Evolutionary conservation across 805 yeast genomes (phyloP), one percentile per base, ranked within the genome.

Genomic region (Millerozyma miso): DNA sequence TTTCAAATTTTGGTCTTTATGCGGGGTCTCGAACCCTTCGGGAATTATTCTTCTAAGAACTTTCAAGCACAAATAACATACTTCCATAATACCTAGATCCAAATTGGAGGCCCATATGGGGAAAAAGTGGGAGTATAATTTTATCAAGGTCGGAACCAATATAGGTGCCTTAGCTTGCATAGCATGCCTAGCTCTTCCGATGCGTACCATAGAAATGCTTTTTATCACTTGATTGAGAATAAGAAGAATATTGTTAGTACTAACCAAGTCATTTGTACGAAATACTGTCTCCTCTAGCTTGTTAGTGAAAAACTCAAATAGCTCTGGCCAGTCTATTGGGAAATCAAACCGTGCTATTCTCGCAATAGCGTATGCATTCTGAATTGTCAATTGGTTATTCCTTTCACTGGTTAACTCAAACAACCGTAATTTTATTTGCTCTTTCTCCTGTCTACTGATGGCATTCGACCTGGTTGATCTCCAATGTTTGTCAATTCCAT

Each of bases 401-500:
- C 82, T 79, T 55, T 87, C 95, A 47, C 74, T 76, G 12, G 87
- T 57, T 36, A 80, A 57, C 20, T 73, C 68, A 50, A 88, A 85
- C 7, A 87, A 58, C 34, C 83, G 67, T 15, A 64, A 52, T 45
- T 81, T 73, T 37, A 89, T 88, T 38, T 74, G 77, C 0, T 47
- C 46, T 58, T 89, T 91, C 55, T 89, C 97, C 14, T 84, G 88
- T 37, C 73, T 75, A 2, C 73, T 50, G 18, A 72, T 72, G 17
- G 72, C 68, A 54, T 77, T 65, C 29, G 71, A 64, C 15, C 87
- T 71, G 0, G 88, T 71, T 1, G 83, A 69, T 45, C 97, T 71
- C 98, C 99, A 91, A 55, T 79, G 80, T 56, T 77, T 80, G 14
- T 88, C 96, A 16, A 88, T 71, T 1, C 95, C 95, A 60, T 91